Evolutionary conservation across 176 grass and related monocot species (phyloP), one percentile per base, ranked within the genome.

Genomic region (Oryza rufipogon): DNA sequence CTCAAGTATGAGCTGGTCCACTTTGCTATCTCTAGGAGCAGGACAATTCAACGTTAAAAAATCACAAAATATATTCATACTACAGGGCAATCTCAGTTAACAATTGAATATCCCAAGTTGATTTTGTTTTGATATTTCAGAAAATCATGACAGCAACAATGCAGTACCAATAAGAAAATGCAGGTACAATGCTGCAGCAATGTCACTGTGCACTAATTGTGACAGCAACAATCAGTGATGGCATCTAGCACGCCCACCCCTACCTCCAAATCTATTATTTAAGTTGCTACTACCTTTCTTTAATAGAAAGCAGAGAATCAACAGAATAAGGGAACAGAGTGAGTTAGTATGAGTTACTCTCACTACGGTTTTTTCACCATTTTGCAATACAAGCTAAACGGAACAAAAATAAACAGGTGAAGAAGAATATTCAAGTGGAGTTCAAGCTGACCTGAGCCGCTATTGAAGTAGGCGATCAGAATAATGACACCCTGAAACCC

Each of bases 401-500:
- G 19, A 16, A 65, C 22, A 2, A 65, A 71, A 78, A 16, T 41
- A 30, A 74, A 25, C 6, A 19, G 41, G 26, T 66, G 4, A n/a
- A 14, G 20, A 60, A 56, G 25, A 60, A 56, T 0, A 28, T 38
- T 23, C 66, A 82, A 44, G 42, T 44, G 42, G 42, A 44, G 2
- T 15, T 36, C 41, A 17, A 69, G 88, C 89, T 20, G 6, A 97
- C 95, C 90, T 90, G 95, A 85, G 81, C 92, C 63, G 38, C 82
- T 82, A 70, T 88, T 92, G 36, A 89, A 87, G 82, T 95, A 97
- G 42, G 84, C 95, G 46, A 97, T 58, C 4, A 97, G 89, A 87
- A 95, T 64, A 71, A 97, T 93, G 28, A 88, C 86, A 9, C 92
- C 95, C 92, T 95, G 87, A 58, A 86, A 86, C 63, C 1, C 30